Base-by-base conservation (phyloP, 2,329 filamentous ascomycete species). In the Pestalotiopsis sp. region DNA sequence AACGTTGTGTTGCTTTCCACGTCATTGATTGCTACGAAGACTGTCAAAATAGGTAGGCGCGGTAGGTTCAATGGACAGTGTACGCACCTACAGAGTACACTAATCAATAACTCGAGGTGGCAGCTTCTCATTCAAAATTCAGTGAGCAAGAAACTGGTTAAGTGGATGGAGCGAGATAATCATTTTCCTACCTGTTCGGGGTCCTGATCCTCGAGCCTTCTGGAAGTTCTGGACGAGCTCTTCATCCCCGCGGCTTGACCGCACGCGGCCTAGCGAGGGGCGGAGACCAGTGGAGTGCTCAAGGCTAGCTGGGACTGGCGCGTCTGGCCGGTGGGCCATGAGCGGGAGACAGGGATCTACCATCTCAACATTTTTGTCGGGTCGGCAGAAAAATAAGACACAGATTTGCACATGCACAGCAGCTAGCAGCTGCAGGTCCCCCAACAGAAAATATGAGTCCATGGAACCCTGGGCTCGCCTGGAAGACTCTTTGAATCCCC, bases 361-460 rank as follows among this genome's bases (percentile, higher is more conserved):
- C n/a, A 65, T 31, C 63, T 57, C 63, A 65, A 65, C 63, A 65
- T 57, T 65, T 65, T 65, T 41, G 17, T 45, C 41, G 41, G 41
- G 23, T 64, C 61, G 36, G 61, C 61, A 64, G 61, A 64, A 64
- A 9, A 25, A 17, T 25, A 20, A n/a, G 27, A 31, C 25, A n/a
- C 17, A 13, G 20, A 38, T 45, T 31, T 58, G 56, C 56, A 31
- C n/a, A 13, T 49, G 38, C 13, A 13, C 41, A 49, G 41, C 14
- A 49, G 14, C 41, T 49, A 49, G 41, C 41, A 49, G 12, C 41
- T 49, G 14, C 12, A 49, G 41, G 41, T 49, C 41, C 63, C 63
- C 63, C 63, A 65, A 65, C 63, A 65, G 45, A 65, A 62, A 65
- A 65, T 11, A 65, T 13, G 6, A 56, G 17, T 41, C 41, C 45